Percentiles rank a stretch among this genome's conserved stretches.
Conservation (phyloP, 2,329 filamentous ascomycete genomes). For the Talaromyces sp. region DNA sequence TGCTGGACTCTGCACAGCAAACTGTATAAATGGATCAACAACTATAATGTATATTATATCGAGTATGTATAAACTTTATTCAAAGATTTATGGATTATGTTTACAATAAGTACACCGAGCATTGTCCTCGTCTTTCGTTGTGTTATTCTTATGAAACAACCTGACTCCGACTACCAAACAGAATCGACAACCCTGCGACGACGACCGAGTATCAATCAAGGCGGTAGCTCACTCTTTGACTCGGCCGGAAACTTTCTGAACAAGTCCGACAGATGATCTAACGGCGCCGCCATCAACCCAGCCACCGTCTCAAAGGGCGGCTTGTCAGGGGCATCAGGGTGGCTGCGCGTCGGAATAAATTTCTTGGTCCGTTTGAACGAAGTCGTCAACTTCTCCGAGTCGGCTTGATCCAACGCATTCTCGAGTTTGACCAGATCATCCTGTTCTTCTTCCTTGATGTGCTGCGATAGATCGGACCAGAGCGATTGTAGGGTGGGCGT, state of each 20-base stretch:
- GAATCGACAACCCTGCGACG: no score
- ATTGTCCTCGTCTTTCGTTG: not conserved
- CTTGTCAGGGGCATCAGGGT: slow-evolving; percentile 50
- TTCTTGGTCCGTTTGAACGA: slow-evolving; percentile 53
- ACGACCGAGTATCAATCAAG: not conserved
- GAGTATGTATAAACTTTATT: not conserved
- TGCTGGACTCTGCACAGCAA: not conserved
- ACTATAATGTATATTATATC: not conserved
- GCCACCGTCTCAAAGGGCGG: slow-evolving; percentile 56
- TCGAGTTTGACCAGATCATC: slow-evolving; percentile 51
- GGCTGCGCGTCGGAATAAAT: slow-evolving; percentile 52
- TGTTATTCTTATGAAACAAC: not conserved
- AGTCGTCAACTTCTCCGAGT: slow-evolving; percentile 38
- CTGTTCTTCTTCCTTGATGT: slow-evolving; percentile 52
- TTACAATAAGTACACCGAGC: not conserved
- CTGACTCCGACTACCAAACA: not conserved
- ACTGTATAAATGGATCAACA: not conserved
- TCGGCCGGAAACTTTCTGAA: slow-evolving; percentile 53
- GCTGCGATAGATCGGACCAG: slow-evolving; percentile 43
- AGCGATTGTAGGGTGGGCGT: slow-evolving; percentile 42
- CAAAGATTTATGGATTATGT: not conserved
- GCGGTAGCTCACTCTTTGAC: slow-evolving; percentile 1
- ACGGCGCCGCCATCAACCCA: slow-evolving; percentile 53
- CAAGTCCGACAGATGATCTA: slow-evolving; percentile 55
- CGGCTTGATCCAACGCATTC: slow-evolving; percentile 32